Conservation (phyloP, 2,329 filamentous ascomycete species). For the Cordyceps fumosorosea region DNA sequence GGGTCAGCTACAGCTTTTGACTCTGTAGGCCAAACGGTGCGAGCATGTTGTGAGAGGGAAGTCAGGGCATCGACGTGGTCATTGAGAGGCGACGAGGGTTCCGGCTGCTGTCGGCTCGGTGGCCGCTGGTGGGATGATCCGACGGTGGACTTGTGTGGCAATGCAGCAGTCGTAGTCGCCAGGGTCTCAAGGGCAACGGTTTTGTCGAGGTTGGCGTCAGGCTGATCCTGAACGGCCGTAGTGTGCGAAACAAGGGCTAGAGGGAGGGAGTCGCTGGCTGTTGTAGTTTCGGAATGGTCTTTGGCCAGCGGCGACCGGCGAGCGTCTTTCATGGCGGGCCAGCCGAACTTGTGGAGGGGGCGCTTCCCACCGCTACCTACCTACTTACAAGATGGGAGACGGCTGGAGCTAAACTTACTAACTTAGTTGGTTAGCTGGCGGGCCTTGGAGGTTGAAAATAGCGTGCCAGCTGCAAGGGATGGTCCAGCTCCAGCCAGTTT, state of each 20-base stretch:
- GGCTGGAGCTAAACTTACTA: constrained; percentile 1
- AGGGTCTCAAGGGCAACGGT: constrained; percentile 2
- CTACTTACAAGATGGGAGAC: not conserved
- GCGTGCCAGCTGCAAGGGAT: constrained; percentile 5
- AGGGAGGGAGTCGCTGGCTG: not conserved
- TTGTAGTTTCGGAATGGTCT: not conserved
- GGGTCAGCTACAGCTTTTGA: constrained; percentile 6
- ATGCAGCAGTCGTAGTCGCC: not conserved
- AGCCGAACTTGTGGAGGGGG: constrained; percentile 3
- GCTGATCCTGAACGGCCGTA: not conserved
- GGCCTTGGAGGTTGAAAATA: not conserved
- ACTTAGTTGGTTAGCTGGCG: not conserved
- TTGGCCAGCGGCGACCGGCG: not conserved
- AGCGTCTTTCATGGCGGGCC: constrained; percentile 6
- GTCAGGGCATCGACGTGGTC: not conserved
- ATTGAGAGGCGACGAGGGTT: not conserved
- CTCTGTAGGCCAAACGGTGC: constrained; percentile 10
- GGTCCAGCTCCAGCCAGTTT: not conserved
- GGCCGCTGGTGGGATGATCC: constrained; percentile 1
- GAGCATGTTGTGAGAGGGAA: constrained; percentile 12
- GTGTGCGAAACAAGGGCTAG: constrained; percentile 9
- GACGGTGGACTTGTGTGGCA: constrained; percentile 7
- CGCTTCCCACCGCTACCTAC: not conserved
- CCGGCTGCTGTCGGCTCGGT: not conserved
- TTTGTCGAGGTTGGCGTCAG: not conserved